Percentiles rank a stretch among this genome's conserved stretches.
Conservation (phyloP, 495 filamentous ascomycete species). For the Penicillium crystallinum region DNA sequence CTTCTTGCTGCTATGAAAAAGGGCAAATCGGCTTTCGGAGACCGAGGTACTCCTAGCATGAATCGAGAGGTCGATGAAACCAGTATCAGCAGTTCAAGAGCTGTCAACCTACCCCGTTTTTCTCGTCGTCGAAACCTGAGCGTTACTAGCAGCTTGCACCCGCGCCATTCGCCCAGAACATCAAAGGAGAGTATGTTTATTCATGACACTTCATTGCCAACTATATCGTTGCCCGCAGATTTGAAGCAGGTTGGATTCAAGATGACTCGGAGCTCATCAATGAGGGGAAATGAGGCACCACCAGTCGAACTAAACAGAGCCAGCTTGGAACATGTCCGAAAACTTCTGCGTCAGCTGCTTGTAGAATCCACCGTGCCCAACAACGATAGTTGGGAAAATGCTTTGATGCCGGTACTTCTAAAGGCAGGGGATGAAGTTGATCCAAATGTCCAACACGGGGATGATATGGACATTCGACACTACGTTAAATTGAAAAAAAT, state of each 20-base stretch:
- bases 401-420: slow-evolving; percentile 84
- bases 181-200: slow-evolving; percentile 39
- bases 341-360: slow-evolving; percentile 76
- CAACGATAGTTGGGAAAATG: slow-evolving; percentile 77
- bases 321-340: slow-evolving; percentile 82
- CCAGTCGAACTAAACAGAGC: slow-evolving; percentile 78
- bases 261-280: slow-evolving; percentile 76
- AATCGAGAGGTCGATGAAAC: slow-evolving; percentile 59
- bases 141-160: slow-evolving; percentile 63
- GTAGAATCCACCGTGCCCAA: slow-evolving; percentile 69
- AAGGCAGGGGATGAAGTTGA: slow-evolving; percentile 93
- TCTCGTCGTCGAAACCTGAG: slow-evolving; percentile 72
- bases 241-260: slow-evolving; percentile 43
- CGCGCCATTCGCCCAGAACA: slow-evolving; percentile 61
- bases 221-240: slow-evolving; percentile 13
- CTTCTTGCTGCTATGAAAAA: slow-evolving; percentile 65
- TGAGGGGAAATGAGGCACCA: slow-evolving; percentile 69
- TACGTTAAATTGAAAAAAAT: slow-evolving; percentile 98
- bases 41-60: slow-evolving; percentile 60
- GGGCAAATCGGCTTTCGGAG: slow-evolving; percentile 63
- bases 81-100: slow-evolving; percentile 54
- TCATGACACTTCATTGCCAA: slow-evolving; percentile 25
- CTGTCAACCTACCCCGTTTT: slow-evolving; percentile 46
- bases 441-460: slow-evolving; percentile 79
- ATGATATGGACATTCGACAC: slow-evolving; percentile 97